A percentile compares a stretch with the other conserved stretches of the same genome.
These are phyloP conservation scores for Globisporangium paddicum DNA, from an alignment of 352 stramenopile genomes.

Conservation along the genomic window DNA sequence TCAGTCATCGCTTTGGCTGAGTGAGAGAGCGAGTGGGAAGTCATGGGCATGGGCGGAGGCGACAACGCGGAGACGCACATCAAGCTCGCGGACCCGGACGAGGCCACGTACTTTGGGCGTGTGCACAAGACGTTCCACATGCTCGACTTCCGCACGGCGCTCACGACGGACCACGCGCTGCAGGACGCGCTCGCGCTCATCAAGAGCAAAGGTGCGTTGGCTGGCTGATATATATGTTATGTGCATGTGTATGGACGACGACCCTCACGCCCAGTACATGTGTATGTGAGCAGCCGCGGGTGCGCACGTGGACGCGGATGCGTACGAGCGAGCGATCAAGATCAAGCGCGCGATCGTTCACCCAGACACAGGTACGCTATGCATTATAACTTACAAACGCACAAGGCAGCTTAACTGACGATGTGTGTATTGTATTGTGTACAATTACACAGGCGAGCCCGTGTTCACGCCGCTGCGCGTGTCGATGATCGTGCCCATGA, in stretches of 20 bases:
- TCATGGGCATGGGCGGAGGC: conserved; percentile 18
- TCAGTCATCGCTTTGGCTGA: not conserved
- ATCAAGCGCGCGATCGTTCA: conserved; percentile 75
- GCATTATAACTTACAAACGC: not conserved
- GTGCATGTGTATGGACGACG: not conserved
- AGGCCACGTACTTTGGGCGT: conserved; percentile 71
- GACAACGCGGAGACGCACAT: conserved; percentile 21
- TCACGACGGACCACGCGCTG: conserved; percentile 51
- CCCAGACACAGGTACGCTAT: conserved; percentile 47
- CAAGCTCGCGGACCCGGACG: conserved; percentile 69
- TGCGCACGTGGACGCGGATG: conserved; percentile 25
- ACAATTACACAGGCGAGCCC: conserved; percentile 26
- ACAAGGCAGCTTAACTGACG: not conserved
- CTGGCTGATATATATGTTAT: not conserved
- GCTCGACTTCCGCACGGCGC: conserved; percentile 76
- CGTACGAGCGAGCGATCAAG: conserved; percentile 48
- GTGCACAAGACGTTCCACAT: conserved; percentile 81
- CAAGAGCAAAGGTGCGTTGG: conserved; percentile 20
- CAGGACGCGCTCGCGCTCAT: conserved; percentile 42
- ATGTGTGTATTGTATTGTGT: not conserved
- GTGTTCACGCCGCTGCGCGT: conserved; percentile 70
- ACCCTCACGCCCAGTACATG: not conserved
- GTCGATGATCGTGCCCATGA: conserved; percentile 87
- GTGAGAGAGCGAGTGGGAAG: not conserved
- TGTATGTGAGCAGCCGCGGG: conserved; percentile 23